A percentile compares a stretch with the other conserved stretches of the same genome.
These are phyloP conservation scores for Dictyostelium capitatum DNA, from an alignment of 78 protist species.

Conservation along the genomic window DNA sequence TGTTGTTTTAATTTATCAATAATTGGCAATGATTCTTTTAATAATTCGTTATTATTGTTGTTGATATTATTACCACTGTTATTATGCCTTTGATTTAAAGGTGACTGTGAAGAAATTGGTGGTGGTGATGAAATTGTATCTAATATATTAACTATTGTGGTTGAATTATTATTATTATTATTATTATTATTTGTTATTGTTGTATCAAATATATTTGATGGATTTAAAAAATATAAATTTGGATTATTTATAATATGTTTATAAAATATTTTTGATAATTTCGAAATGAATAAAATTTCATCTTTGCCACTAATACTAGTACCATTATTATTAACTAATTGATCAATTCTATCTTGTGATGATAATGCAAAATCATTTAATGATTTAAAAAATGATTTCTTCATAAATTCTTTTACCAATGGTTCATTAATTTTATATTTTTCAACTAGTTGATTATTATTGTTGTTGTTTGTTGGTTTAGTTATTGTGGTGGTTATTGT, in stretches of 20 bases:
- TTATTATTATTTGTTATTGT: not conserved
- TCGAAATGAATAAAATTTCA: conserved; percentile 53
- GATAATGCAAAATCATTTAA: conserved; percentile 8
- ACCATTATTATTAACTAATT: not conserved
- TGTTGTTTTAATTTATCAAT: conserved; percentile 38
- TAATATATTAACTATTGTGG: not conserved
- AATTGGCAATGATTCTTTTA: conserved; percentile 22
- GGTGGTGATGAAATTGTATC: conserved; percentile 17
- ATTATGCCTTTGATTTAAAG: conserved; percentile 5
- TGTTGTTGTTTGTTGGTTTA: not conserved
- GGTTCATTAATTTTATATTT: conserved; percentile 11
- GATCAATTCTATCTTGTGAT: conserved; percentile 22
- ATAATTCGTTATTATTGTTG: not conserved
- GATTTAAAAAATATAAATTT: conserved; percentile 24
- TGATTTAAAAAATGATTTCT: conserved; percentile 42
- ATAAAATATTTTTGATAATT: conserved; percentile 56
- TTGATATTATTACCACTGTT: not conserved
- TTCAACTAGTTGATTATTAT: not conserved
- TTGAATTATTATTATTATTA: not conserved
- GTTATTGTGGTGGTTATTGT: not conserved
- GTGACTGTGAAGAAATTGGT: not conserved
- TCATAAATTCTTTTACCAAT: conserved; percentile 47
- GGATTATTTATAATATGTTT: conserved; percentile 44
- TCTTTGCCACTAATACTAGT: not conserved
- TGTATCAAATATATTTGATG: not conserved